Base-by-base conservation (phyloP, 1,284 basidiomycete genomes). In the Ceratobasidium sp. region DNA sequence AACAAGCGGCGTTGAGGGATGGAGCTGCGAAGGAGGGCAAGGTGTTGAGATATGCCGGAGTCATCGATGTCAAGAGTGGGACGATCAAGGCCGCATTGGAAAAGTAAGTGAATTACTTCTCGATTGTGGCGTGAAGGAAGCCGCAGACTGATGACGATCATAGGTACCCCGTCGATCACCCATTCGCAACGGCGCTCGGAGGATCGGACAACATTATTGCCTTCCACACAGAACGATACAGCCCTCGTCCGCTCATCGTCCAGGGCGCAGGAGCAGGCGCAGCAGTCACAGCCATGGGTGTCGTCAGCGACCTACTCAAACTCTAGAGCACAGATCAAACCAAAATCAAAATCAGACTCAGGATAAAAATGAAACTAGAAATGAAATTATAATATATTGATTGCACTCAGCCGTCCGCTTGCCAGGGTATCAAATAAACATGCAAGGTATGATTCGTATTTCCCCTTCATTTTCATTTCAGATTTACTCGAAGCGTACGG, bases 231-330 rank as follows among this genome's bases (percentile, higher is more conserved):
- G 91, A 94, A 82, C 87, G 98, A 59, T 96, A 97, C 79, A 91
- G 91, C 27, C 88, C 90, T 7, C 85, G 94, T 71, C 94, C 97
- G 0, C 85, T 99, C 76, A 94, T 98, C 77, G 88, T 99, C 27
- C 97, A 99, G 82, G 97, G 97, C 51, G 91, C 96, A 0, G 97
- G 97, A 14, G 97, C 98, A 0, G 97, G 97, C 24, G 96, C 96
- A 1, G 96, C 94, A 36, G 97, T 99, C 19, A 99, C 97, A n/a
- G 98, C 97, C 0, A 99, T 99, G 96, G 97, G 97, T 27, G 96
- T 99, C 22, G 86, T 96, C 73, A 91, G 92, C 60, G 96, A 98
- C 81, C 81, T 94, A 53, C 81, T 94, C 77, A 93, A 79, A 56
- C 75, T 79, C 24, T 69, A 73, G 22, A 22, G 17, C 24, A 22